phyloP scores from a whole-genome alignment of 768 basidiomycete genomes.

The Phaeolepiota aurea region DNA sequence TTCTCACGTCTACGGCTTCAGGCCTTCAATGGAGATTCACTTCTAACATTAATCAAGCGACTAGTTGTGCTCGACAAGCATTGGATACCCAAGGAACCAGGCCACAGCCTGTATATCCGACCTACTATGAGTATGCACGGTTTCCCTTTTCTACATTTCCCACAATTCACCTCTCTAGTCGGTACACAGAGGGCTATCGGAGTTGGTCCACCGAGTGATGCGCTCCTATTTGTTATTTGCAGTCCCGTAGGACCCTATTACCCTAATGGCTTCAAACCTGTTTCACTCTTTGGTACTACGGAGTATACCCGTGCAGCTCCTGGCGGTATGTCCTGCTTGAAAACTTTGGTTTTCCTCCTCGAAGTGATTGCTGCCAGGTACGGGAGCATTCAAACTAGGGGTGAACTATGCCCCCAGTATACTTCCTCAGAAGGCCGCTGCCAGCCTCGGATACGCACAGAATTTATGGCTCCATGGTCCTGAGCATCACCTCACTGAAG shows the following conservation, averaged over 20 bases:
- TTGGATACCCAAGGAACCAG: conserved; percentile 87
- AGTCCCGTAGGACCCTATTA: conserved; percentile 85
- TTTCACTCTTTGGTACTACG: conserved; percentile 80
- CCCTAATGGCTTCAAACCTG: conserved; percentile 82
- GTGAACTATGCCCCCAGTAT: conserved; percentile 88
- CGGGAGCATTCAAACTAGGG: conserved; percentile 82
- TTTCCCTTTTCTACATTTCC: not conserved
- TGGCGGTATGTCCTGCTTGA: conserved; percentile 47
- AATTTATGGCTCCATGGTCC: conserved; percentile 87
- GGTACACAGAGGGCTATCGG: conserved; percentile 67
- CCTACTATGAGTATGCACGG: conserved; percentile 55
- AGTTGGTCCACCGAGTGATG: conserved; percentile 70
- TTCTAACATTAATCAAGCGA: conserved; percentile 77
- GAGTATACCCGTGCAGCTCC: conserved; percentile 80
- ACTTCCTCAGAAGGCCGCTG: conserved; percentile 75
- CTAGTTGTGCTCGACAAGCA: conserved; percentile 77
- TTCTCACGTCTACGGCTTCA: conserved; percentile 18
- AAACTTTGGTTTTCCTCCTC: too few species aligned
- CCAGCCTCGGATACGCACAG: conserved; percentile 71
- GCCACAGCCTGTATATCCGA: conserved; percentile 89
- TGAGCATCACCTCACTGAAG: conserved; percentile 48
- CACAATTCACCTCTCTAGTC: conserved; percentile 35
- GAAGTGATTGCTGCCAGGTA: conserved; percentile 33
- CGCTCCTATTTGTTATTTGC: conserved; percentile 79
- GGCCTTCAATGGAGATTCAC: conserved; percentile 71